Conservation (phyloP, 1,284 basidiomycete species). For the Meira miltonrushii region DNA sequence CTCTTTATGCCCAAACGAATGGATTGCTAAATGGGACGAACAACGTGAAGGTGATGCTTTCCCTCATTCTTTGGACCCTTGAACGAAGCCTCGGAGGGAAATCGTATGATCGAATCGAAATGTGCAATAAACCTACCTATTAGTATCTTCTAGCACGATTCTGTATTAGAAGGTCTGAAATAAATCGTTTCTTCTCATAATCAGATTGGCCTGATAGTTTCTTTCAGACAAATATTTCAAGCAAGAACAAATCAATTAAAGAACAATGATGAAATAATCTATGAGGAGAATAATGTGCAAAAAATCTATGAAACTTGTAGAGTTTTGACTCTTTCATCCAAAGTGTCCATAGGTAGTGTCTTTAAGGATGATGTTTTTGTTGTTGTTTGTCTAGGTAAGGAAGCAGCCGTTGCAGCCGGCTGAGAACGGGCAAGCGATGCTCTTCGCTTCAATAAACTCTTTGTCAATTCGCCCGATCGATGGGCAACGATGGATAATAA, state of each 20-base stretch:
- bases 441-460: background rate
- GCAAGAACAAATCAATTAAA: too few species aligned
- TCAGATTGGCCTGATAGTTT: too few species aligned
- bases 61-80: slow-evolving; percentile 49
- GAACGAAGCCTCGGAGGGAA: too few species aligned
- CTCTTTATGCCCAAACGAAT: slow-evolving; percentile 94
- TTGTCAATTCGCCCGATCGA: slow-evolving; percentile 40
- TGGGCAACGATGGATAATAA: slow-evolving; percentile 44
- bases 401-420: background rate
- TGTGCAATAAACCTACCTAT: slow-evolving; percentile 60
- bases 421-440: background rate
- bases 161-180: too few species aligned
- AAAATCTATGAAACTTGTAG: background rate
- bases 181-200: too few species aligned
- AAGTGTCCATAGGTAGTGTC: background rate
- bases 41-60: slow-evolving; percentile 48
- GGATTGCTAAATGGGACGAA: slow-evolving; percentile 52
- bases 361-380: background rate
- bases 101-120: background rate
- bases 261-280: too few species aligned
- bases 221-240: too few species aligned
- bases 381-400: background rate
- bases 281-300: background rate
- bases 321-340: slow-evolving; percentile 1
- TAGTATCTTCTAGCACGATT: slow-evolving; percentile 50